phyloP scores from a whole-genome alignment of 768 basidiomycete species.

The Termitomyces sp. region DNA sequence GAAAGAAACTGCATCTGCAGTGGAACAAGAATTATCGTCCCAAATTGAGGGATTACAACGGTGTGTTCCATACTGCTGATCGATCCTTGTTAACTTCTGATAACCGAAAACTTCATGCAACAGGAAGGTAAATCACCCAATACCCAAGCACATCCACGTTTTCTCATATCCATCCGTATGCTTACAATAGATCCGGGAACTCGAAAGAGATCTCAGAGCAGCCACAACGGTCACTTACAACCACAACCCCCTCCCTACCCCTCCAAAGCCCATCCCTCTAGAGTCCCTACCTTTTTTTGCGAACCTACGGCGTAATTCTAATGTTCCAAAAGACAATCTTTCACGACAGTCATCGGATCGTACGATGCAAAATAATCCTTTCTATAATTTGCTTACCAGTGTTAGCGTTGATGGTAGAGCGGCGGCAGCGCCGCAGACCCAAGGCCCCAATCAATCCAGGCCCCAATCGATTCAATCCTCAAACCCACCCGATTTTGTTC shows the following conservation, averaged over 20 bases:
- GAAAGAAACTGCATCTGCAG: constrained; percentile 25
- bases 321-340: background rate
- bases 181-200: constrained; percentile 21
- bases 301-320: constrained; percentile 13
- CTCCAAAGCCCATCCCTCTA: constrained; percentile 47
- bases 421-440: background rate
- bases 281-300: constrained; percentile 37
- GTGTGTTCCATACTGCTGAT: constrained; percentile 15
- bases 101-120: background rate
- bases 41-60: constrained; percentile 26
- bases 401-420: background rate
- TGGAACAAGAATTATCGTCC: constrained; percentile 28
- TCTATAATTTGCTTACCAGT: background rate
- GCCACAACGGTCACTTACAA: constrained; percentile 23
- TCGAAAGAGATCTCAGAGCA: constrained; percentile 30
- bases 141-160: background rate
- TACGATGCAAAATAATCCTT: background rate
- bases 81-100: background rate
- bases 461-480: background rate
- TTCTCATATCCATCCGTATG: background rate
- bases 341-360: background rate
- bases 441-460: background rate
- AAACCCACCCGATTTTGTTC: background rate
- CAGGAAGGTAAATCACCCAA: constrained; percentile 14
- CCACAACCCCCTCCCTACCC: constrained; percentile 48